Base-by-base conservation (phyloP, 2,329 filamentous ascomycete genomes). In the Phialophora chinensis region DNA sequence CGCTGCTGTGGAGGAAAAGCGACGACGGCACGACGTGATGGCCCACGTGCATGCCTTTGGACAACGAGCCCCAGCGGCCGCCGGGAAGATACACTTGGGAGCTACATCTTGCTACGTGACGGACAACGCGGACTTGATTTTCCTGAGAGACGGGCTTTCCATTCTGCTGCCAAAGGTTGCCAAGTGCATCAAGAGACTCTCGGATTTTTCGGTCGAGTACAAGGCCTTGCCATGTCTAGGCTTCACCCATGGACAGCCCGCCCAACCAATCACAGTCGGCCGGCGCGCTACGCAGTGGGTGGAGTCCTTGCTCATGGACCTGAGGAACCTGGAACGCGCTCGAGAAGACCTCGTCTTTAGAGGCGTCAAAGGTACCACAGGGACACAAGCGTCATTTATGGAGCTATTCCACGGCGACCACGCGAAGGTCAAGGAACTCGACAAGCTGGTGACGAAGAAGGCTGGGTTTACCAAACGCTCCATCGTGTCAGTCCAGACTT, bases 21-120 rank as follows among this genome's bases (percentile, higher is more conserved):
- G 79, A 31, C 82, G 90, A 52, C 81, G 90, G 60, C 89, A 92
- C 77, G 86, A 88, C 81, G 84, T 86, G 59, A 85, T 85, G 82
- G 82, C 84, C 66, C 88, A 91, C 74, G 90, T 94, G 56, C 87
- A 92, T 72, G 88, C 90, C 14, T 94, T 90, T 77, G 92, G 91
- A 3, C 79, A 85, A 71, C 88, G 85, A 66, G 91, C 91, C 3
- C 91, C 91, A 0, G 89, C 87, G 38, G 92, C 92, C 10, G 91
- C 90, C 14, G 91, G 91, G 38, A 91, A 95, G 72, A 94, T 97
- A 67, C 93, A 97, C 77, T 88, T 85, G 77, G 90, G 89, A 71
- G 88, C 87, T 62, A 90, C 85, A 29, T 85, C 80, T 5, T 80
- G 79, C 76, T 81, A 80, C 73, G 84, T 88, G 47, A 93, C 90